Percentiles rank a stretch among this genome's conserved stretches.
Conservation (phyloP, 1,139 yeast genomes). For the Saccharomycopsis phalli region DNA sequence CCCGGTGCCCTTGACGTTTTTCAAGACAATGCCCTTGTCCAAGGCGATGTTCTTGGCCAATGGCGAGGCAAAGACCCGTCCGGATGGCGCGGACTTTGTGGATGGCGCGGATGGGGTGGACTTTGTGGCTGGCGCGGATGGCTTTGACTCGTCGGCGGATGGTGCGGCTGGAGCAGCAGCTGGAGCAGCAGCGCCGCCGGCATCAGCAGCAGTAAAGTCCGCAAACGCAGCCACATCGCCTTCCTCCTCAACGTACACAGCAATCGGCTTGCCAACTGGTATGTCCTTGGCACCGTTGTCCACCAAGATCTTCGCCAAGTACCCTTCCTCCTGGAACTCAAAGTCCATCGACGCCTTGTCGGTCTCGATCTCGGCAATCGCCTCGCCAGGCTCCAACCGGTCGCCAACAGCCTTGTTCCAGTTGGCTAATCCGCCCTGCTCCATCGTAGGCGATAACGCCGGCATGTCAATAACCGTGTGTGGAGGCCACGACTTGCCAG, state of each 20-base stretch:
- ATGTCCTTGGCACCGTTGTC: constrained; percentile 85
- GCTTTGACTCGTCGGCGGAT: constrained; percentile 25
- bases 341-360: constrained; percentile 99
- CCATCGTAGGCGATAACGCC: constrained; percentile 97
- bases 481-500: constrained; percentile 40
- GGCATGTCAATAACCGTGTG: constrained; percentile 63
- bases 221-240: constrained; percentile 76
- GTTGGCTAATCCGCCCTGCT: constrained; percentile 81
- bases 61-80: constrained; percentile 89
- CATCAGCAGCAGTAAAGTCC: constrained; percentile 79
- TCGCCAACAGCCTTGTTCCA: constrained; percentile 93
- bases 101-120: constrained; percentile 25
- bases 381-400: constrained; percentile 79
- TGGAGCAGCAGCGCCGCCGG: constrained; percentile 45
- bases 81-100: constrained; percentile 34
- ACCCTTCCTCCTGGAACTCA: constrained; percentile 98
- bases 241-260: constrained; percentile 87
- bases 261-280: constrained; percentile 92
- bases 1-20: constrained; percentile 83
- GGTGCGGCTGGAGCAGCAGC: constrained; percentile 25
- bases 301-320: constrained; percentile 79
- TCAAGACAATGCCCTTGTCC: constrained; percentile 82
- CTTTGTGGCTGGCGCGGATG: constrained; percentile 28
- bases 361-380: constrained; percentile 94
- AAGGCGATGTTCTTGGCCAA: constrained; percentile 89